Evolutionary conservation across 2,329 filamentous ascomycete genomes (phyloP).

Genomic region (Herpotrichia juniperi): DNA sequence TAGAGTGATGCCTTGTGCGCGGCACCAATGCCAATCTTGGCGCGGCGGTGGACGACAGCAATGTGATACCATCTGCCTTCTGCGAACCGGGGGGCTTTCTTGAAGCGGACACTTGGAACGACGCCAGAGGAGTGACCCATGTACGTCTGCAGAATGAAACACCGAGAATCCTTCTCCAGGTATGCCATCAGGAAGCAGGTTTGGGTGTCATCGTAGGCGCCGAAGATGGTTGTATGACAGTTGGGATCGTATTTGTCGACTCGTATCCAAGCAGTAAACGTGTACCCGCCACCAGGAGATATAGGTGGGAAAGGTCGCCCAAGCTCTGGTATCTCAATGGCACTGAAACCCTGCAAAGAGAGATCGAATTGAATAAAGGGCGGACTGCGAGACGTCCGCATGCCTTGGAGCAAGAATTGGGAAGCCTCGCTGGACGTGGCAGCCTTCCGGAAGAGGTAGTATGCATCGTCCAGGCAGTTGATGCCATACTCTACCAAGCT

Average conservation of each 20-base stretch:
- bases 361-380: slow-evolving; percentile 94
- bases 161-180: slow-evolving; percentile 88
- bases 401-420: slow-evolving; percentile 75
- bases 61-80: slow-evolving; percentile 91
- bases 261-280: slow-evolving; percentile 85
- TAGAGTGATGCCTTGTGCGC: slow-evolving; percentile 89
- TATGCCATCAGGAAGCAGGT: slow-evolving; percentile 95
- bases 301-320: slow-evolving; percentile 84
- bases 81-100: slow-evolving; percentile 79
- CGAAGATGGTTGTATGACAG: slow-evolving; percentile 93
- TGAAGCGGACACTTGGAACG: slow-evolving; percentile 91
- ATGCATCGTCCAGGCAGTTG: slow-evolving; percentile 80
- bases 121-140: slow-evolving; percentile 70
- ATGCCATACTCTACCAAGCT: slow-evolving; percentile 77
- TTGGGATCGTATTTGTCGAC: slow-evolving; percentile 84
- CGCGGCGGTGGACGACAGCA: slow-evolving; percentile 81
- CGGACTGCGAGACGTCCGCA: slow-evolving; percentile 76
- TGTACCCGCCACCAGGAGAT: slow-evolving; percentile 78
- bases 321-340: slow-evolving; percentile 86
- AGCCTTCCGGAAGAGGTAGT: slow-evolving; percentile 71
- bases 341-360: slow-evolving; percentile 84
- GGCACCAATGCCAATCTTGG: slow-evolving; percentile 71
- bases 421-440: slow-evolving; percentile 59
- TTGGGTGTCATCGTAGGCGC: slow-evolving; percentile 89
- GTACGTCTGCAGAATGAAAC: slow-evolving; percentile 95